Percentiles rank a stretch among this genome's conserved stretches.
Evolutionary conservation across 192 early-diverging fungal species (phyloP).

Genomic region (Pilobolus umbonatus): DNA sequence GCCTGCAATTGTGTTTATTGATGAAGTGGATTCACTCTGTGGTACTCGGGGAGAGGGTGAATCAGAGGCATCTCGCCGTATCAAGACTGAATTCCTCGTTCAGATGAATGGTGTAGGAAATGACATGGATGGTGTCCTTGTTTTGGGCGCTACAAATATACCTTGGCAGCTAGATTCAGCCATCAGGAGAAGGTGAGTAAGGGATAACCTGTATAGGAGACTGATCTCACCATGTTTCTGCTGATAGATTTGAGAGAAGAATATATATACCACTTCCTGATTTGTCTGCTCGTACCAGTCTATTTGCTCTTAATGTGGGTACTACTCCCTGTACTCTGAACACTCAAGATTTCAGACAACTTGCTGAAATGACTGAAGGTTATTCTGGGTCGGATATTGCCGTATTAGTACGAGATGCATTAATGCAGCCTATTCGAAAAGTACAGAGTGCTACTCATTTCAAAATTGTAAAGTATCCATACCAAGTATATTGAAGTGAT

Average conservation of each 20-base stretch:
- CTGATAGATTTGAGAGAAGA: slow-evolving; percentile 85
- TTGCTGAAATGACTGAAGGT: slow-evolving; percentile 84
- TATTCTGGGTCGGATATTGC: slow-evolving; percentile 96
- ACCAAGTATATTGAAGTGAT: neutral
- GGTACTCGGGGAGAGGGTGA: slow-evolving; percentile 96
- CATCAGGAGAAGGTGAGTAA: slow-evolving; percentile 72
- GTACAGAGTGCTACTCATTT: slow-evolving; percentile 93
- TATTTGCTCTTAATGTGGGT: slow-evolving; percentile 94
- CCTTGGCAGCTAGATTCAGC: slow-evolving; percentile 95
- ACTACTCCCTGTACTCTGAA: slow-evolving; percentile 81
- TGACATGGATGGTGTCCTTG: slow-evolving; percentile 91
- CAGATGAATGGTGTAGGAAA: slow-evolving; percentile 99
- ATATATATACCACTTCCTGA: slow-evolving; percentile 99
- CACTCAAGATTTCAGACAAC: slow-evolving; percentile 62
- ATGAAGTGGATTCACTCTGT: slow-evolving; percentile 97
- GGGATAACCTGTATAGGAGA: neutral
- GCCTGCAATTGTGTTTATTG: slow-evolving; percentile 98
- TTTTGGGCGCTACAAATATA: slow-evolving; percentile 95
- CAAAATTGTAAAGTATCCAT: slow-evolving; percentile 64
- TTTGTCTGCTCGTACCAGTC: slow-evolving; percentile 71
- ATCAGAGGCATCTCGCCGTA: slow-evolving; percentile 86
- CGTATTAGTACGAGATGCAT: slow-evolving; percentile 87
- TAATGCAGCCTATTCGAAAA: slow-evolving; percentile 96
- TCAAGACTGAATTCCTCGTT: slow-evolving; percentile 97
- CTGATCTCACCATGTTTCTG: neutral